These are phyloP conservation scores for Melanogaster broomeanus DNA, from an alignment of 768 basidiomycete species.

Conservation along the genomic window DNA sequence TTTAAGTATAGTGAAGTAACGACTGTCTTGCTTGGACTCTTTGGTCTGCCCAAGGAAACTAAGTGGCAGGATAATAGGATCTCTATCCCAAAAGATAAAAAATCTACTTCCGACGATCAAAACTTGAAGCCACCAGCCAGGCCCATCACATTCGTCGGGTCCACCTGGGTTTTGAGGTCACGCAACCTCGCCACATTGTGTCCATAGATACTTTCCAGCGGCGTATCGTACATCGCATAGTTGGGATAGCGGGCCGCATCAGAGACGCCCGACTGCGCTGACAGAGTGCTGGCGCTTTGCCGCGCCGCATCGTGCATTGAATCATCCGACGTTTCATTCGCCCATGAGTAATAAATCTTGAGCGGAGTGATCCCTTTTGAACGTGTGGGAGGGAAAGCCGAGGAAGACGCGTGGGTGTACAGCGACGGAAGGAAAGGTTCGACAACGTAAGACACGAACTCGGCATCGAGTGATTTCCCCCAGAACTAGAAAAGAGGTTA, in stretches of 20 bases:
- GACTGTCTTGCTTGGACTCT: too few relatives aligned
- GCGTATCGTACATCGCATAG: constrained; percentile 54
- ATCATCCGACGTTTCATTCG: constrained; percentile 33
- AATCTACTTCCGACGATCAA: constrained; percentile 14
- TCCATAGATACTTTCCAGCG: constrained; percentile 50
- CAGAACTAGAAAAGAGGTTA: constrained; percentile 6
- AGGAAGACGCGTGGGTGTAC: constrained; percentile 36
- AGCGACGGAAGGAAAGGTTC: constrained; percentile 53
- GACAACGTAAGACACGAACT: constrained; percentile 26
- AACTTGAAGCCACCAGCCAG: constrained; percentile 63
- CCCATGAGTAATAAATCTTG: constrained; percentile 49
- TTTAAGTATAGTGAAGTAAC: too few relatives aligned
- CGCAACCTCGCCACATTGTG: constrained; percentile 37
- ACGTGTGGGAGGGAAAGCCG: constrained; percentile 50
- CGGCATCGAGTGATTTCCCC: background rate
- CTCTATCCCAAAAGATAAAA: too few relatives aligned
- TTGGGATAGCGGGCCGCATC: constrained; percentile 51
- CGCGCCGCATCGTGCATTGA: constrained; percentile 40
- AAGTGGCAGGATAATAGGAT: too few relatives aligned
- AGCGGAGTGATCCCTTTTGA: constrained; percentile 39
- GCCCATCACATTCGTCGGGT: constrained; percentile 60
- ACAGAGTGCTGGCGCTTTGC: constrained; percentile 40
- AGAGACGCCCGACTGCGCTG: constrained; percentile 36
- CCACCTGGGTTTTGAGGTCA: constrained; percentile 43
- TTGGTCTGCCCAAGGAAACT: too few relatives aligned